Conservation (phyloP, 306 rosid genomes). For the Medicago ruthenica region DNA sequence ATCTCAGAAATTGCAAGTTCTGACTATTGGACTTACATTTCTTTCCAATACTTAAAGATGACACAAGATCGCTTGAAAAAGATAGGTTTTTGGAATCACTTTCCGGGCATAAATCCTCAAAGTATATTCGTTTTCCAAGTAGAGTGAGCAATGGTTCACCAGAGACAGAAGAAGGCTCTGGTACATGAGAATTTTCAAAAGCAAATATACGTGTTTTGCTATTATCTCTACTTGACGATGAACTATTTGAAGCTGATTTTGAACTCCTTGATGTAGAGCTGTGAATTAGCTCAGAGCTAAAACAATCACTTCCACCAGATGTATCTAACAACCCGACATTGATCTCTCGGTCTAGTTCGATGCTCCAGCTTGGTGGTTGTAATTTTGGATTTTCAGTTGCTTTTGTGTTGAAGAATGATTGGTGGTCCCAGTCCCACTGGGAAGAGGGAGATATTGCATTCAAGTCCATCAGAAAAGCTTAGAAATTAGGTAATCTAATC, state of each 20-base stretch:
- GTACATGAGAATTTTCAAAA: slow-evolving; percentile 54
- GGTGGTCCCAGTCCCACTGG: slow-evolving; percentile 78
- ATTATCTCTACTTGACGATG: slow-evolving; percentile 63
- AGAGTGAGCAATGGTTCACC: slow-evolving; percentile 81
- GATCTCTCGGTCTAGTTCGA: slow-evolving; percentile 56
- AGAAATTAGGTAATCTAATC: slow-evolving; percentile 44
- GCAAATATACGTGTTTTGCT: slow-evolving; percentile 60
- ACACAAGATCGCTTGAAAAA: slow-evolving; percentile 47
- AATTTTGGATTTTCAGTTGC: slow-evolving; percentile 55
- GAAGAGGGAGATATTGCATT: slow-evolving; percentile 57
- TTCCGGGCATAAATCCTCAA: slow-evolving; percentile 62
- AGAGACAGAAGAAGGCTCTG: slow-evolving; percentile 58
- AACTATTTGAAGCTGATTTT: slow-evolving; percentile 65
- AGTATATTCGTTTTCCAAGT: slow-evolving; percentile 81
- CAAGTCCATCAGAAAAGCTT: slow-evolving; percentile 73
- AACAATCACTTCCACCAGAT: slow-evolving; percentile 55
- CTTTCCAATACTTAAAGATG: slow-evolving; percentile 50
- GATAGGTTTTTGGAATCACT: slow-evolving; percentile 50
- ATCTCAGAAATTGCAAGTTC: slow-evolving; percentile 44
- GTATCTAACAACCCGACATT: slow-evolving; percentile 56
- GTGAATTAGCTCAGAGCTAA: slow-evolving; percentile 56
- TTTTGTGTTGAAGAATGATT: slow-evolving; percentile 53
- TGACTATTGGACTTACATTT: slow-evolving; percentile 54
- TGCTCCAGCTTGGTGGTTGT: slow-evolving; percentile 52
- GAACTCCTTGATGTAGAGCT: slow-evolving; percentile 66